Base-by-base conservation (phyloP, 768 basidiomycete species). In the Gyrodon lividus region DNA sequence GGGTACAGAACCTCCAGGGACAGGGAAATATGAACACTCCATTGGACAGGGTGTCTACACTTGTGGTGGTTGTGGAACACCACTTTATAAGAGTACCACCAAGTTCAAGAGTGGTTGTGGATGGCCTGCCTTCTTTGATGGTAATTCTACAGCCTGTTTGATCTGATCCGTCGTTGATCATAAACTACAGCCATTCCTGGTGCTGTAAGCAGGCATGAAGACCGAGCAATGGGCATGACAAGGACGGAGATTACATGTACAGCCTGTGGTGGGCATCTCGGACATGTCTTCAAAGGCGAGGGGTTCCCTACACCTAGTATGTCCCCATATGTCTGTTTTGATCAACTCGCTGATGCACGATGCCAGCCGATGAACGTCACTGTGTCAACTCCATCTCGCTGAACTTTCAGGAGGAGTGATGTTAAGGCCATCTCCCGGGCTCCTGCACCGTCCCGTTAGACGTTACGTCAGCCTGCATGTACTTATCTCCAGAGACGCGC, bases 101-200 rank as follows among this genome's bases (percentile, higher is more conserved):
- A 97, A 97, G 72, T 97, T 96, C 71, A 79, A 87, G 60, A 93
- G 90, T 52, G 92, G 92, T 7, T 96, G 92, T 62, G 94, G 94
- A 20, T 98, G 94, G 94, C 94, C 95, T n/a, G 92, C 94, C 1
- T 98, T 97, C 78, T 98, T 87, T 65, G 94, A 96, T 65, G 89
- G 89, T 88, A 55, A 50, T 72, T 59, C 8, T 20, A 51, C 38
- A 31, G 24, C 8, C n/a, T n/a, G 6, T 30, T 13, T 6, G 24
- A 19, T 31, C 9, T 44, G 22, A 6, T 22, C 17, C 22, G 44
- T 46, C 9, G 38, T 48, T 52, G n/a, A 57, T 33, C 12, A 22
- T 39, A 23, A n/a, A 35, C 37, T 28, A 28, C 55, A 91, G 92
- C 93, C 7, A 82, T 96, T 55, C 94, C 94, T 6, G 94, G 93